Percentiles rank a stretch among this genome's conserved stretches.
Evolutionary conservation across 192 early-diverging fungal genomes (phyloP).

Genomic region (Podila epicladia): DNA sequence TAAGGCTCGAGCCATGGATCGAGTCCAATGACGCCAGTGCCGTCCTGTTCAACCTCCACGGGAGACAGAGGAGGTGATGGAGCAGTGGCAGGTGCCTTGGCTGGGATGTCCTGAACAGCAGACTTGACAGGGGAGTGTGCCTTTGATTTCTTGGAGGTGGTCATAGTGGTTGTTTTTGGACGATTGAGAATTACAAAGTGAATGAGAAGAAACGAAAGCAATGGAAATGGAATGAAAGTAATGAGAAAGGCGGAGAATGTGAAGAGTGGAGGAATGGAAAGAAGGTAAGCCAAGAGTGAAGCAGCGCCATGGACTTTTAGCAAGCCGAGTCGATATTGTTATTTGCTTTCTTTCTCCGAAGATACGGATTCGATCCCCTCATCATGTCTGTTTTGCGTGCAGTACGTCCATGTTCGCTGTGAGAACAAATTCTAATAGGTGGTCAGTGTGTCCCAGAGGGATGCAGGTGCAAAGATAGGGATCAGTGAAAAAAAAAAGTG

Average conservation of each 20-base stretch:
- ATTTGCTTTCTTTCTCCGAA: too few species aligned
- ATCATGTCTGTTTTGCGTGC: too few species aligned
- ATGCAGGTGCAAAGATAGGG: background rate
- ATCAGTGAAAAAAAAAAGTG: background rate
- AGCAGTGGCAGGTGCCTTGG: background rate
- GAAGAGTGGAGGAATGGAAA: background rate
- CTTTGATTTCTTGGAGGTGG: background rate
- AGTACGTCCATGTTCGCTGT: too few species aligned
- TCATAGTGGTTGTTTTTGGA: background rate
- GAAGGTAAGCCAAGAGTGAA: background rate
- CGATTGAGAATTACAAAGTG: too few species aligned
- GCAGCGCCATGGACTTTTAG: background rate
- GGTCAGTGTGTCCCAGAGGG: too few species aligned
- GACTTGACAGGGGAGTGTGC: background rate
- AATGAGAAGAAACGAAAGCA: background rate
- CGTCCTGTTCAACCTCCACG: slow-evolving; percentile 49
- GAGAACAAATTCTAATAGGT: too few species aligned
- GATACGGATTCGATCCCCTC: too few species aligned
- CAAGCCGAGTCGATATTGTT: too few species aligned
- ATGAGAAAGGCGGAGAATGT: background rate
- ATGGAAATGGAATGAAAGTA: background rate
- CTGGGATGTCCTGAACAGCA: background rate
- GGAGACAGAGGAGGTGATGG: background rate
- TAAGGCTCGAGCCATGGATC: slow-evolving; percentile 87
- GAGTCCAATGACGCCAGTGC: slow-evolving; percentile 71